Conservation (phyloP, 768 basidiomycete species). For the Hericium alpestre region DNA sequence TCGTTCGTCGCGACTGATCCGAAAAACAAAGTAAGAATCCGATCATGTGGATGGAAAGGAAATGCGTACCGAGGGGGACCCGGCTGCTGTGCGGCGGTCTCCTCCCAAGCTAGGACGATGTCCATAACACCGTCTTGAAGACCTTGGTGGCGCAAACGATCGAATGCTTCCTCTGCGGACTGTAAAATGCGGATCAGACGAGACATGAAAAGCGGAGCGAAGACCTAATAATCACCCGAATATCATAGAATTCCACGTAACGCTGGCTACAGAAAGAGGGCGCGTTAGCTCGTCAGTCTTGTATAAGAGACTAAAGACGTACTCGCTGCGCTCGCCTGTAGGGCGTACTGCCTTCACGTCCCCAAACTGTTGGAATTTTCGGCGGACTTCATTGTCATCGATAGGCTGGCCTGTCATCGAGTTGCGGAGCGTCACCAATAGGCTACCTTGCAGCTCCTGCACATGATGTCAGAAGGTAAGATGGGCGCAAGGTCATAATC, state of each 20-base stretch:
- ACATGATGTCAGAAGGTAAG: background rate
- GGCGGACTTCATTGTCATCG: slow-evolving; percentile 76
- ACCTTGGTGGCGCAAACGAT: slow-evolving; percentile 68
- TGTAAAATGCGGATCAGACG: slow-evolving; percentile 20
- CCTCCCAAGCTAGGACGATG: slow-evolving; percentile 79
- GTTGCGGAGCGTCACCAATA: slow-evolving; percentile 69
- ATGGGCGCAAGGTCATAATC: background rate
- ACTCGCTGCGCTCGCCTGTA: slow-evolving; percentile 51
- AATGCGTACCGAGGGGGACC: too few species aligned
- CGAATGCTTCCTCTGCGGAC: slow-evolving; percentile 72
- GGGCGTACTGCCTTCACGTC: slow-evolving; percentile 76
- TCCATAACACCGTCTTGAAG: slow-evolving; percentile 84
- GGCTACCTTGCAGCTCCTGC: slow-evolving; percentile 72
- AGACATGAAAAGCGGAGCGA: background rate
- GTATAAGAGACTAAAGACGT: slow-evolving; percentile 21
- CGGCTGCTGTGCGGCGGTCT: slow-evolving; percentile 17
- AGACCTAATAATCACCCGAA: slow-evolving; percentile 40
- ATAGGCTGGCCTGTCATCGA: slow-evolving; percentile 59
- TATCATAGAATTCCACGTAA: slow-evolving; percentile 92
- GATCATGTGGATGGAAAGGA: too few species aligned
- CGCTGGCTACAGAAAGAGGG: slow-evolving; percentile 47
- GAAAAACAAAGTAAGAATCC: too few species aligned
- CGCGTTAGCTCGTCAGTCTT: too few species aligned
- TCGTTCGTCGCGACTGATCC: slow-evolving; percentile 25
- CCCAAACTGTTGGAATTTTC: slow-evolving; percentile 82